phyloP scores from a whole-genome alignment of 208 protist genomes.

The Perkinsela sp. region DNA sequence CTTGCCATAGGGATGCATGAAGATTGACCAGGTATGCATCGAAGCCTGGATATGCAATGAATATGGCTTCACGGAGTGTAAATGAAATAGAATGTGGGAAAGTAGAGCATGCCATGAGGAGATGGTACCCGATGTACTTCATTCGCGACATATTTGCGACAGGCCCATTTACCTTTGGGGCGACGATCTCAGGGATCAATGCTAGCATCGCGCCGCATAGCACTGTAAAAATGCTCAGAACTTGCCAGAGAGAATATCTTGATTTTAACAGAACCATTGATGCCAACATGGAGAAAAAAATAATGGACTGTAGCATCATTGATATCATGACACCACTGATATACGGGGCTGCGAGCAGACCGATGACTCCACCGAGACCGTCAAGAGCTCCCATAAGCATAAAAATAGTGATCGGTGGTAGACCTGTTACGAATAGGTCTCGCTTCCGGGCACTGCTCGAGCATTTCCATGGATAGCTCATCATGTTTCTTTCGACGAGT shows the following conservation, averaged over 20 bases:
- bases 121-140: not conserved
- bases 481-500: not conserved
- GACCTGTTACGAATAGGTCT: not conserved
- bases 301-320: not conserved
- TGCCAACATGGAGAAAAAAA: not conserved
- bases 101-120: not conserved
- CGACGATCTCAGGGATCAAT: not conserved
- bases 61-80: not conserved
- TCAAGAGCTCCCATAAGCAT: not conserved
- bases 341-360: not conserved
- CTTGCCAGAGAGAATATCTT: not conserved
- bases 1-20: not conserved
- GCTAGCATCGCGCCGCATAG: not conserved
- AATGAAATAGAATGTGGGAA: not conserved
- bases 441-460: not conserved
- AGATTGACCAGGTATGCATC: not conserved
- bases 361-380: not conserved
- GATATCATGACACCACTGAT: constrained; percentile 1
- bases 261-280: not conserved
- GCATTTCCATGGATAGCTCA: not conserved
- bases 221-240: not conserved
- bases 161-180: not conserved
- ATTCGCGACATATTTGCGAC: not conserved
- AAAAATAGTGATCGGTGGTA: not conserved
- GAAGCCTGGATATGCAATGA: not conserved